Base-by-base conservation (phyloP, 805 yeast genomes). In the Candida silvatica region DNA sequence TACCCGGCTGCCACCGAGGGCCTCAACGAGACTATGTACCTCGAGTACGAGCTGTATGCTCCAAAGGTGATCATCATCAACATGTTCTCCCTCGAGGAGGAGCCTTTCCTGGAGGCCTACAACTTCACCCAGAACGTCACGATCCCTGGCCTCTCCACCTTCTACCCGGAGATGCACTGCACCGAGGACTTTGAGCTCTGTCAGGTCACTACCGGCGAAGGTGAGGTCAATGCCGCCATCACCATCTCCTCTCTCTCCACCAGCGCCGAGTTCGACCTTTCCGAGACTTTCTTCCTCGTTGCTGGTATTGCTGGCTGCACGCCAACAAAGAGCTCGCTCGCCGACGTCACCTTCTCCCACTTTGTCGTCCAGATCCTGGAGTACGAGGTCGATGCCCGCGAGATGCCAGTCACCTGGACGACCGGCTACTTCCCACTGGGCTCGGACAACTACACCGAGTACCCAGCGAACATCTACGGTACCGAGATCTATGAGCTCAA, bases 271-370 rank as follows among this genome's bases (percentile, higher is more conserved):
- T 76, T 77, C 41, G 80, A 77, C 48, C 63, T 77, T 34, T 51
- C 73, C 25, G 66, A 69, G 46, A 74, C 83, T 29, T 77, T 74
- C 61, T 77, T 73, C 61, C 44, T 77, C 44, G 59, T 74, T 41
- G 77, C 78, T 17, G 84, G 84, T 51, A 77, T 77, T 49, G 81
- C 76, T 9, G 83, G 82, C 40, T 73, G 77, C 37, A 68, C 72
- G 43, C 83, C 83, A 20, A 42, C 59, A 29, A 49, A 58, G 42
- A 75, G 74, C 36, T 69, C 81, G 20, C 47, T 75, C 36, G 83
- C 81, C 26, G 67, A 77, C 17, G 82, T 70, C 33, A 67, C 80
- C 1, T 72, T 72, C 46, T 67, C 81, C 26, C 69, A 66, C 46
- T 77, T 61, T 52, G 78, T 81, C 7, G 71, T 77, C 34, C 80